phyloP scores from a whole-genome alignment of 2,329 filamentous ascomycete species.

The Hymenoscyphus fructigenus region DNA sequence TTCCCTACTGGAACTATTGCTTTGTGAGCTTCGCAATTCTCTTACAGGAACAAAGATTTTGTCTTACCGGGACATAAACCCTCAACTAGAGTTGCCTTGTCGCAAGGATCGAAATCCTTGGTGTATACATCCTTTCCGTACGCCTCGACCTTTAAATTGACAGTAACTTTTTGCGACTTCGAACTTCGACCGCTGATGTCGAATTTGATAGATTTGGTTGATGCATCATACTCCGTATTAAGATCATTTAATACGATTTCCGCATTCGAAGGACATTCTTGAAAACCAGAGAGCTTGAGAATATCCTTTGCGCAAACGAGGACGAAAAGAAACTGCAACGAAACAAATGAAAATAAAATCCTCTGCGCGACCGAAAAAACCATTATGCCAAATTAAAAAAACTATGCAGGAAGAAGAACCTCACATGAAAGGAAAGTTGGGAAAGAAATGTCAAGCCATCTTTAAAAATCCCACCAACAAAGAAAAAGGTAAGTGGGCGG shows the following conservation, averaged over 20 bases:
- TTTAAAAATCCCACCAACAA: too few species aligned
- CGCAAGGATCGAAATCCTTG: constrained; percentile 82
- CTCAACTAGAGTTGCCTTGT: constrained; percentile 60
- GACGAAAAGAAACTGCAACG: neutral
- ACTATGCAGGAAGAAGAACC: neutral
- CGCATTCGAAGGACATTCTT: constrained; percentile 55
- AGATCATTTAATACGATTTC: constrained; percentile 70
- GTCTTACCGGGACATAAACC: constrained; percentile 76
- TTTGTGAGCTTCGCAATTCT: constrained; percentile 16
- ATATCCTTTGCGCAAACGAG: neutral
- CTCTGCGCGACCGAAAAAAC: neutral
- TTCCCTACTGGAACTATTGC: constrained; percentile 65
- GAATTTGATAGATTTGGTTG: constrained; percentile 71
- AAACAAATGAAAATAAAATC: neutral
- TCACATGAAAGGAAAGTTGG: too few species aligned
- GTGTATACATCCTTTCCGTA: constrained; percentile 82
- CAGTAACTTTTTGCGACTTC: constrained; percentile 62
- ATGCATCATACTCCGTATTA: constrained; percentile 76
- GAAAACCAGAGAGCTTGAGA: neutral
- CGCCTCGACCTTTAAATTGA: constrained; percentile 67
- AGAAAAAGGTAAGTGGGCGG: too few species aligned
- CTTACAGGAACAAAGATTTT: neutral
- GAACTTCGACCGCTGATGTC: constrained; percentile 76
- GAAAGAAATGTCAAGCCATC: too few species aligned
- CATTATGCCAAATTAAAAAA: neutral